These are phyloP conservation scores for Globisporangium radiosum DNA, from an alignment of 352 stramenopile genomes.

Conservation along the genomic window DNA sequence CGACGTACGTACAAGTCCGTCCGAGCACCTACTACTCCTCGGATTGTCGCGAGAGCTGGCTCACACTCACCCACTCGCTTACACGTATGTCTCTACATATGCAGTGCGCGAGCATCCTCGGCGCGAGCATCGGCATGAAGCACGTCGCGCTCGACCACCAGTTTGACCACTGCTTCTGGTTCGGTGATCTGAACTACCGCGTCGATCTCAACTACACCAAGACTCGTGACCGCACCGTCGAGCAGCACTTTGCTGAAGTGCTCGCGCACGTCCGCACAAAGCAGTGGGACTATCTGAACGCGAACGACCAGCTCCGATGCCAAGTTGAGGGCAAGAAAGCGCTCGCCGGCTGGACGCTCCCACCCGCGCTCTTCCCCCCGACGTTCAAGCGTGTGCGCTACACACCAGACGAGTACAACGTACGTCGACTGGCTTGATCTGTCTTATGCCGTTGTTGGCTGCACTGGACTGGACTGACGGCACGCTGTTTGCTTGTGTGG, in stretches of 20 bases:
- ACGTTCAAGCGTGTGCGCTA: conserved; percentile 82
- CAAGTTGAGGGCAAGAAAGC: conserved; percentile 52
- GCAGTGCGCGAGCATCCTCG: conserved; percentile 72
- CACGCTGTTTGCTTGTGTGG: background rate
- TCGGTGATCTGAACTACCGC: conserved; percentile 86
- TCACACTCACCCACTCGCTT: too few relatives aligned
- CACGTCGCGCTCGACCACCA: conserved; percentile 70
- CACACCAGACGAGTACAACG: conserved; percentile 34
- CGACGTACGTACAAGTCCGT: conserved; percentile 38
- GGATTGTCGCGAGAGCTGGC: too few relatives aligned
- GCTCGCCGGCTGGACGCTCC: conserved; percentile 60
- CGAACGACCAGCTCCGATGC: conserved; percentile 73
- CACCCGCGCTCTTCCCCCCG: conserved; percentile 55
- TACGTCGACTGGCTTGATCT: conserved; percentile 5
- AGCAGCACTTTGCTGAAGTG: conserved; percentile 66
- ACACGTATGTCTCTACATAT: too few relatives aligned
- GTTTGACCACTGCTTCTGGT: conserved; percentile 84
- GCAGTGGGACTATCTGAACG: conserved; percentile 57
- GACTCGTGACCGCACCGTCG: conserved; percentile 34
- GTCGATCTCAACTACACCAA: conserved; percentile 64
- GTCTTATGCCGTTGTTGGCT: too few relatives aligned
- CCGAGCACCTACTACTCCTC: background rate
- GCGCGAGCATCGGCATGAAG: conserved; percentile 52
- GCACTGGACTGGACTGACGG: too few relatives aligned
- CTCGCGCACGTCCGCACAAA: conserved; percentile 46